These are phyloP conservation scores for Macrolepiota fuliginosa DNA, from an alignment of 768 basidiomycete species.

Conservation along the genomic window DNA sequence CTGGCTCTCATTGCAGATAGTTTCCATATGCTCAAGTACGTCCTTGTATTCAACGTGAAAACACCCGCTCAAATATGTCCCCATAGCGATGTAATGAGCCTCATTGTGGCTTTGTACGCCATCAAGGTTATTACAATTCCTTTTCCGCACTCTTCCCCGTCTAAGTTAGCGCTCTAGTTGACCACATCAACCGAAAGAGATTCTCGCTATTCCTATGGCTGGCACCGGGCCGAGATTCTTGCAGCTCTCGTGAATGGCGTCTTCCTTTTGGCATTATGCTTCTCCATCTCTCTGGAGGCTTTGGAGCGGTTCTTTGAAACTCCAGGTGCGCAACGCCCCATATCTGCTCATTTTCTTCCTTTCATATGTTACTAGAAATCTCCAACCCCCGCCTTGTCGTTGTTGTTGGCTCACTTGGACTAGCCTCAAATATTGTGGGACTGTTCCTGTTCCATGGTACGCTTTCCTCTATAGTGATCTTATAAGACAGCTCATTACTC, in stretches of 20 bases:
- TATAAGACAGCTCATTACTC: not conserved
- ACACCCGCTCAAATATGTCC: slow-evolving; percentile 8
- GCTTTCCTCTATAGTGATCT: slow-evolving; percentile 21
- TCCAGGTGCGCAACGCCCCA: slow-evolving; percentile 51
- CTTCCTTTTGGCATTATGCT: slow-evolving; percentile 94
- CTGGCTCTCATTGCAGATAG: slow-evolving; percentile 94
- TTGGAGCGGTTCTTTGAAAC: slow-evolving; percentile 85
- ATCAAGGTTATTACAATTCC: slow-evolving; percentile 25
- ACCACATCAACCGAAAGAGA: slow-evolving; percentile 53
- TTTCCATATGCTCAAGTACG: slow-evolving; percentile 98
- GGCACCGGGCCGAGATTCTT: slow-evolving; percentile 96
- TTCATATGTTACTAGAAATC: slow-evolving; percentile 55
- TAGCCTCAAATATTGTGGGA: slow-evolving; percentile 91
- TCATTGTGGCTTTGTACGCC: slow-evolving; percentile 93
- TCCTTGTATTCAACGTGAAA: slow-evolving; percentile 14
- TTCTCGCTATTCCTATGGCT: slow-evolving; percentile 94
- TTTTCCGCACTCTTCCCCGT: not conserved
- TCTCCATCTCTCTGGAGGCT: slow-evolving; percentile 93
- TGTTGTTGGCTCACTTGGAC: slow-evolving; percentile 83
- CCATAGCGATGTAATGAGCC: slow-evolving; percentile 90
- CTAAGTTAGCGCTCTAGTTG: slow-evolving; percentile 44
- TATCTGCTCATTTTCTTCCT: slow-evolving; percentile 11
- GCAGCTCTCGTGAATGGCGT: slow-evolving; percentile 96
- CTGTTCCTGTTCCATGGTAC: slow-evolving; percentile 93
- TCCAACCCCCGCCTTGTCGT: slow-evolving; percentile 87